A percentile compares a stretch with the other conserved stretches of the same genome.
Evolutionary conservation across 306 rosid species (phyloP).

Genomic region (Cucurbita argyrosperma): DNA sequence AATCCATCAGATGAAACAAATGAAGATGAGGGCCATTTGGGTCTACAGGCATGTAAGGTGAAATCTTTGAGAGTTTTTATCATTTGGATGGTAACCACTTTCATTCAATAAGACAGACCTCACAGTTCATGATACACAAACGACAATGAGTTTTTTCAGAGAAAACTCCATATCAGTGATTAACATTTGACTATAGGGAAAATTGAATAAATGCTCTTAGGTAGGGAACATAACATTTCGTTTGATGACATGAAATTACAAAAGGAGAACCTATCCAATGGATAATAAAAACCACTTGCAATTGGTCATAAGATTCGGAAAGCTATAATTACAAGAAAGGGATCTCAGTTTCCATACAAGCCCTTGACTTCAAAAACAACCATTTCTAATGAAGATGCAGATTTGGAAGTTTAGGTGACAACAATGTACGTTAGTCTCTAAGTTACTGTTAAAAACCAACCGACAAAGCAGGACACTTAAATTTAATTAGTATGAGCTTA

Average conservation of each 20-base stretch:
- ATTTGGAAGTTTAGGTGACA: background rate
- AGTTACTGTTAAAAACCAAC: background rate
- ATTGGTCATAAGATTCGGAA: too few relatives aligned
- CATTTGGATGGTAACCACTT: background rate
- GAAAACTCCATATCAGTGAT: background rate
- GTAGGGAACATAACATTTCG: too few relatives aligned
- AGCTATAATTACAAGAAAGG: too few relatives aligned
- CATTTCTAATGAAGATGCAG: background rate
- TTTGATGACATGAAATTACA: too few relatives aligned
- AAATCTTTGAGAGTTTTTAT: slow-evolving; percentile 12
- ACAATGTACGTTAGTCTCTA: background rate
- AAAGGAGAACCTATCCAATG: too few relatives aligned
- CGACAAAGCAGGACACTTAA: background rate
- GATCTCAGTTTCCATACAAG: background rate
- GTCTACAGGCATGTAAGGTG: slow-evolving; percentile 38
- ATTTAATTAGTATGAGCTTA: background rate
- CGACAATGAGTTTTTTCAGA: background rate
- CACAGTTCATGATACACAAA: background rate
- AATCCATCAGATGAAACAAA: slow-evolving; percentile 80
- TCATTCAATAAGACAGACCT: background rate
- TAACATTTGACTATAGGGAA: background rate
- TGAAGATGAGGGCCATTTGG: slow-evolving; percentile 95
- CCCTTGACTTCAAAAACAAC: background rate
- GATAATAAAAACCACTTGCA: too few relatives aligned
- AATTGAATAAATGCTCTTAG: background rate